Conservation (phyloP, 495 filamentous ascomycete genomes). For the Cetradonia linearis region DNA sequence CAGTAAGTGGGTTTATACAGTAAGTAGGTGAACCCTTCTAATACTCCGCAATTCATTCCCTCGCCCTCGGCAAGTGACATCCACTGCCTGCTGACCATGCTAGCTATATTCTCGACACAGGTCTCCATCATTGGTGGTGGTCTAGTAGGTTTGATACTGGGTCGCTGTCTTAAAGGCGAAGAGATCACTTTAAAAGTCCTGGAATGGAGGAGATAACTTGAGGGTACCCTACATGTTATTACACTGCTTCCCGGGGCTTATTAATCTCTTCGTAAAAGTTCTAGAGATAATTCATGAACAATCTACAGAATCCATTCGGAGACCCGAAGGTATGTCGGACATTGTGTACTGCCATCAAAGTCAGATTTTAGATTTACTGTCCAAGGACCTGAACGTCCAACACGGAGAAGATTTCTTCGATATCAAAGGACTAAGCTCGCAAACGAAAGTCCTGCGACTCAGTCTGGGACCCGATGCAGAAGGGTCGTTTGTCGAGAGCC, state of each 20-base stretch:
- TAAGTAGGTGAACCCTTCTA: not conserved
- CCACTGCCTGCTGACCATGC: not conserved
- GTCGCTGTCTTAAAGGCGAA: constrained; percentile 26
- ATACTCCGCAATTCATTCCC: not conserved
- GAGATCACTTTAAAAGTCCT: constrained; percentile 28
- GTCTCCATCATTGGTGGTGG: constrained; percentile 32
- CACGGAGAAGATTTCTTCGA: not conserved
- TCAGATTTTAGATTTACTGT: constrained; percentile 8
- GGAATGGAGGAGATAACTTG: constrained; percentile 24
- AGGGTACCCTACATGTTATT: constrained; percentile 29
- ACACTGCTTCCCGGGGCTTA: constrained; percentile 31
- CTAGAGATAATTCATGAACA: constrained; percentile 24
- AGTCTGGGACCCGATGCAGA: constrained; percentile 8
- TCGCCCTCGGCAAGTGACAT: not conserved
- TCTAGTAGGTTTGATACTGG: constrained; percentile 29
- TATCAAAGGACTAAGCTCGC: constrained; percentile 6
- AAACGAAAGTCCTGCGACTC: constrained; percentile 13
- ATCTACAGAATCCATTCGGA: constrained; percentile 13
- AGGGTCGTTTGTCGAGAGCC: constrained; percentile 3
- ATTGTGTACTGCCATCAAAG: constrained; percentile 23
- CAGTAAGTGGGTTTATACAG: too few species aligned
- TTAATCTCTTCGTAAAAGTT: constrained; percentile 27
- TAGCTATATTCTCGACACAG: constrained; percentile 3
- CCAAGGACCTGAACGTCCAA: constrained; percentile 15
- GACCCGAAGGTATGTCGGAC: constrained; percentile 25